These are phyloP conservation scores for Jacaranda copaia DNA, from an alignment of 257 asterid species.

Conservation along the genomic window DNA sequence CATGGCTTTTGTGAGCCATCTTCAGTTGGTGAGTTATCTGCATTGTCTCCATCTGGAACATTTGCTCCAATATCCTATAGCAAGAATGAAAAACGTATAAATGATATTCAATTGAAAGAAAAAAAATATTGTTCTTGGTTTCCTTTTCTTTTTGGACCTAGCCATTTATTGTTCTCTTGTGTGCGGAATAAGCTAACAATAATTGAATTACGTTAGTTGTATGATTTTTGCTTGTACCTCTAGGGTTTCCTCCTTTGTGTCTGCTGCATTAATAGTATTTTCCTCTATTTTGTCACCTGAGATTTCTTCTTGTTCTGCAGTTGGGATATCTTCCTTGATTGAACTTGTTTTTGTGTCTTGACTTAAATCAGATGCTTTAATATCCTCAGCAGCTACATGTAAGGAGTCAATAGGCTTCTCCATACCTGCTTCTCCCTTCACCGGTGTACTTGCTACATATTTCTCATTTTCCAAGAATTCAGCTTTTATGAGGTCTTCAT, in stretches of 20 bases:
- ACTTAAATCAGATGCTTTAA: conserved; percentile 28
- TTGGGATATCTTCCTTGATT: conserved; percentile 30
- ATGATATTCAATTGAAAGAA: background rate
- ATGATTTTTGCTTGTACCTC: conserved; percentile 30
- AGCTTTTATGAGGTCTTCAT: conserved; percentile 25
- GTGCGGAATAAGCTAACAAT: background rate
- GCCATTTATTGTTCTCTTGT: background rate
- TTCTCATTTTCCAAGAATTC: conserved; percentile 31
- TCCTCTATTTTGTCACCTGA: conserved; percentile 28
- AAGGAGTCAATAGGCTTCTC: conserved; percentile 12
- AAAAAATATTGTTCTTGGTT: background rate
- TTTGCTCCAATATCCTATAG: conserved; percentile 23
- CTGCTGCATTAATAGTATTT: conserved; percentile 30
- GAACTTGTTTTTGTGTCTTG: conserved; percentile 23
- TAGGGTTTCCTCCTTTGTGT: conserved; percentile 28
- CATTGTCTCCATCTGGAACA: conserved; percentile 5
- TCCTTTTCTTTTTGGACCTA: background rate
- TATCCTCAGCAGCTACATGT: conserved; percentile 24
- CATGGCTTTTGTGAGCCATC: too few species aligned
- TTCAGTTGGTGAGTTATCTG: too few species aligned
- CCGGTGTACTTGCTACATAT: conserved; percentile 16
- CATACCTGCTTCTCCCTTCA: conserved; percentile 11
- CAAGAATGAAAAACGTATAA: conserved; percentile 25
- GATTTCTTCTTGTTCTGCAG: conserved; percentile 33
- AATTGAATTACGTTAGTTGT: background rate